A percentile compares a stretch with the other conserved stretches of the same genome.
Conservation (phyloP, 495 filamentous ascomycete species). For the Parmelia sp. region DNA sequence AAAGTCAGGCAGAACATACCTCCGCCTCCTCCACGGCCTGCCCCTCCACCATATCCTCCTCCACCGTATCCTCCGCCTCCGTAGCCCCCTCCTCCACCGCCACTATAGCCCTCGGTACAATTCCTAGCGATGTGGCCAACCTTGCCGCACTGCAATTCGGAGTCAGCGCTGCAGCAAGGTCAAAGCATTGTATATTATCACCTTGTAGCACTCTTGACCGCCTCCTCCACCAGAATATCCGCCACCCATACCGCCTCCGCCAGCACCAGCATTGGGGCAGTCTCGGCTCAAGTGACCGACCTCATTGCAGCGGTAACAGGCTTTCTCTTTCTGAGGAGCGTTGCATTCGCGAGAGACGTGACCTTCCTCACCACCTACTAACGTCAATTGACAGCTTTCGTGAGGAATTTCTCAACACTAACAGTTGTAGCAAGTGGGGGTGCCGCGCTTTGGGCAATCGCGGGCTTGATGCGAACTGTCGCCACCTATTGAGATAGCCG, state of each 20-base stretch:
- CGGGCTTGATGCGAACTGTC: slow-evolving; percentile 78
- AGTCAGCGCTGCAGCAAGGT: background rate
- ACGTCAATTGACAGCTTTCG: background rate
- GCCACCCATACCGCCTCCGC: slow-evolving; percentile 38
- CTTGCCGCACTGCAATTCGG: slow-evolving; percentile 62
- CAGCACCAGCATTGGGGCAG: slow-evolving; percentile 58
- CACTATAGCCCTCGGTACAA: slow-evolving; percentile 86
- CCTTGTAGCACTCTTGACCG: slow-evolving; percentile 87
- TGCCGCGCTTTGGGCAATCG: slow-evolving; percentile 91
- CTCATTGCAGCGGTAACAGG: slow-evolving; percentile 89
- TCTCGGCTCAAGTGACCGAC: slow-evolving; percentile 91
- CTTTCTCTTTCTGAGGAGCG: slow-evolving; percentile 83
- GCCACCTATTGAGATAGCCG: slow-evolving; percentile 49
- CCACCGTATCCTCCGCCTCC: slow-evolving; percentile 42
- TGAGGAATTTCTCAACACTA: background rate
- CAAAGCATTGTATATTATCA: background rate
- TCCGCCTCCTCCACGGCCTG: slow-evolving; percentile 43
- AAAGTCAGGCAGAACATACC: too few relatives aligned
- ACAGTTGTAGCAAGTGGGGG: slow-evolving; percentile 87
- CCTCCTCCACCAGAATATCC: slow-evolving; percentile 34
- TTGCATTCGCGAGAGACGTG: slow-evolving; percentile 96
- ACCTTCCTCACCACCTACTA: slow-evolving; percentile 57
- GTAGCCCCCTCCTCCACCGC: slow-evolving; percentile 42
- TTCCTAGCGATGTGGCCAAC: slow-evolving; percentile 61
- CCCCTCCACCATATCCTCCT: slow-evolving; percentile 47